These are phyloP conservation scores for Clonostachys solani DNA, from an alignment of 2,329 filamentous ascomycete genomes.

Conservation along the genomic window DNA sequence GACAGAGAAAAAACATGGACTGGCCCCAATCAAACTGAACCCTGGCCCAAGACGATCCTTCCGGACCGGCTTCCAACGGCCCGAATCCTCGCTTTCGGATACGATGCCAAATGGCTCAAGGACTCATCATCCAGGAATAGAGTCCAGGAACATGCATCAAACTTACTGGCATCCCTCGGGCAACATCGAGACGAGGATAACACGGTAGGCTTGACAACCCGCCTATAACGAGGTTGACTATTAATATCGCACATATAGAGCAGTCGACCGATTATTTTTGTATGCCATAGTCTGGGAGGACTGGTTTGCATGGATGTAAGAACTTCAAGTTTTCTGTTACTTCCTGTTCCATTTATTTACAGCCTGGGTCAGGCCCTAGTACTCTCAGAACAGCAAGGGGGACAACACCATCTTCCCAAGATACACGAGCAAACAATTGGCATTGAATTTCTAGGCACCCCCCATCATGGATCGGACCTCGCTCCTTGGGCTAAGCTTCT, in stretches of 20 bases:
- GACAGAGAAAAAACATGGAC: conserved; percentile 32
- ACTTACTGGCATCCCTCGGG: neutral
- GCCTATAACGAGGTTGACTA: too few species aligned
- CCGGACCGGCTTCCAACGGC: conserved; percentile 17
- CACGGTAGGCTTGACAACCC: too few species aligned
- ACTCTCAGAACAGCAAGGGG: too few species aligned
- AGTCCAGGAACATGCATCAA: neutral
- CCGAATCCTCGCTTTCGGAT: conserved; percentile 32
- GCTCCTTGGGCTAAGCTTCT: conserved; percentile 12
- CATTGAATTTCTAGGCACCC: conserved; percentile 21
- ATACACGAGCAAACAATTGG: conserved; percentile 3
- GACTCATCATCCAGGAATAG: neutral
- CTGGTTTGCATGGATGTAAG: neutral
- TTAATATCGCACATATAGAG: conserved; percentile 1
- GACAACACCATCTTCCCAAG: too few species aligned
- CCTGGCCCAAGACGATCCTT: conserved; percentile 27
- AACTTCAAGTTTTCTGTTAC: neutral
- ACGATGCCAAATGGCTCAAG: conserved; percentile 16
- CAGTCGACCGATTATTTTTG: neutral
- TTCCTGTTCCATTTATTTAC: too few species aligned
- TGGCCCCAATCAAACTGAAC: conserved; percentile 11
- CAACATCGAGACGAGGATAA: too few species aligned
- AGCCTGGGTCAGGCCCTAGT: too few species aligned
- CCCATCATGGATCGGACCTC: conserved; percentile 17
- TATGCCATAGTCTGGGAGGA: neutral